phyloP scores from a whole-genome alignment of 2,329 filamentous ascomycete genomes.

The Diaporthe destruens region DNA sequence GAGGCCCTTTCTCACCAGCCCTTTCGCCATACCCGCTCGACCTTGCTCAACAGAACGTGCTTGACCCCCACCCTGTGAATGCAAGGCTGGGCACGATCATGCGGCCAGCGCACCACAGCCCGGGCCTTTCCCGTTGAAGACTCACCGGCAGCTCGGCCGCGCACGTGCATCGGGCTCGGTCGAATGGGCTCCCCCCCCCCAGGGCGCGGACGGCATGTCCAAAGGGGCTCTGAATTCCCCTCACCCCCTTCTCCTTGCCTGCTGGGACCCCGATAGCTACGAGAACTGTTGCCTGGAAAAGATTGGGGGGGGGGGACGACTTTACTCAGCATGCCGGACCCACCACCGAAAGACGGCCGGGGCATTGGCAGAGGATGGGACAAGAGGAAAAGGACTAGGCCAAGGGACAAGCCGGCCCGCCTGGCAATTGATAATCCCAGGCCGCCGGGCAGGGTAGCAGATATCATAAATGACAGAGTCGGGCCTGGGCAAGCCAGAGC shows the following conservation, averaged over 20 bases:
- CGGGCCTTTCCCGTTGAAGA: constrained; percentile 27
- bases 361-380: not conserved
- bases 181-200: not conserved
- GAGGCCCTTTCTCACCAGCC: constrained; percentile 2
- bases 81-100: constrained; percentile 35
- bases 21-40: not conserved
- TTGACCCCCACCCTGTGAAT: constrained; percentile 24
- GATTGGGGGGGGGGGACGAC: not conserved
- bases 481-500: not conserved
- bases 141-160: constrained; percentile 24
- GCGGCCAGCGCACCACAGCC: constrained; percentile 12
- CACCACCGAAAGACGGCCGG: constrained; percentile 19
- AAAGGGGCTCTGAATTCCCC: not conserved
- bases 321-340: constrained; percentile 1
- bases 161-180: constrained; percentile 9
- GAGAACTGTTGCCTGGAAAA: constrained; percentile 16
- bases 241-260: not conserved
- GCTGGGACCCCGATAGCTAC: not conserved
- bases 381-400: not conserved
- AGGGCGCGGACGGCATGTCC: not conserved
- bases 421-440: constrained; percentile 5
- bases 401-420: constrained; percentile 25
- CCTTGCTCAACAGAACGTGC: not conserved
- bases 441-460: constrained; percentile 17
- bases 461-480: constrained; percentile 27